Base-by-base conservation (phyloP, 1,284 basidiomycete species). In the Chalciporus piperatoides region DNA sequence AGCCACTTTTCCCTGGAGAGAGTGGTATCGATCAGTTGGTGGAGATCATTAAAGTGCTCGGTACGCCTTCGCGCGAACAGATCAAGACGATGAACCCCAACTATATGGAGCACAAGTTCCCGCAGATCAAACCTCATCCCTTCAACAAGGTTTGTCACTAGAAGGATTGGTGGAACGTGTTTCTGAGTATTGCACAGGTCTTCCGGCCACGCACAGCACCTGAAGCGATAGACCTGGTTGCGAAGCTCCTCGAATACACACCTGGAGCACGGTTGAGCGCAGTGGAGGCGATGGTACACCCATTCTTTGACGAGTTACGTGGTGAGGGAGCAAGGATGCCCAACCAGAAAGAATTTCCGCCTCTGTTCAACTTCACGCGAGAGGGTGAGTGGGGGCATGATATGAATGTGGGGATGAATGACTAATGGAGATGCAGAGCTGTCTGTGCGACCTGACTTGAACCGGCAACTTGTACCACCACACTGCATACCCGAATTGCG, bases 11-110 rank as follows among this genome's bases (percentile, higher is more conserved):
- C 83, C 96, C 96, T 3, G 96, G 96, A 57, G 97, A 99, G 76
- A 96, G 92, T 63, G 96, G 96, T n/a, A 99, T 99, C 65, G 96
- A 99, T 74, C 96, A 99, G 76, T 72, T 99, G 61, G 96, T 99
- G 44, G 96, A 99, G 75, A 99, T 99, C 65, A 99, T 99, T 86
- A 99, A 99, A 74, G 94, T 99, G 38, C 83, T 99, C 54, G 96
- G 96, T 17, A 99, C 97, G 19, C 96, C 96, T 0, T 96, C 96
- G 51, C 80, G 96, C 60, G 97, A 99, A 69, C 97, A 99, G 73
- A 99, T 99, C 82, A 98, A 98, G 86, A 98, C 97, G 60, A 99
- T 99, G 96, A 99, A 99, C 74, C 96, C 97, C 44, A 96, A 96
- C 76, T 99, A 99, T 76, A 99, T 99, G 97, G 97, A 99, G 71